Evolutionary conservation across 2,329 filamentous ascomycete species (phyloP), one percentile per base, ranked within the genome.

Genomic region (Fusarium pilosicola): DNA sequence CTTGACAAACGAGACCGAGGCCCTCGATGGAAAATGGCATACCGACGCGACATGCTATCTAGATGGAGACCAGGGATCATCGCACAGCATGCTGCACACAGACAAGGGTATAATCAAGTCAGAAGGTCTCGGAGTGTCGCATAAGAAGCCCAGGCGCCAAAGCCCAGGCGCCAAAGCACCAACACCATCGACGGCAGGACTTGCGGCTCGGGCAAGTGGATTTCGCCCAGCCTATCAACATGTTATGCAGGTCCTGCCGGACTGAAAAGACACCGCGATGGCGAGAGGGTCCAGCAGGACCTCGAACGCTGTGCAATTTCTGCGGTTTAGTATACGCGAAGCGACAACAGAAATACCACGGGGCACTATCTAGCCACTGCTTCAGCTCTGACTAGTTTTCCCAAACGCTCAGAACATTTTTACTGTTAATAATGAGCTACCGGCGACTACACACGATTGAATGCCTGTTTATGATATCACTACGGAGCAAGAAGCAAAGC

Each of bases 131-230:
- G 22, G 7, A 32, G 22, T 14, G 4, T 38, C 18, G 10, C 18
- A 54, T 1, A 36, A 54, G 32, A 38, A 2, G 18, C 3, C 13
- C 18, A 38, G 18, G 2, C 3, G 18, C 4, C 26, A 28, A 20
- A 38, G 49, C 9, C 9, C 18, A 22, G 12, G 5, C 20, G 13
- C 7, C 32, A 52, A 38, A 20, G 10, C 32, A 26, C 14, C n/a
- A 14, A 4, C 6, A 8, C 9, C 18, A 24, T 3, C n/a, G 6
- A 18, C 32, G 18, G 10, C 13, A 36, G 5, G n/a, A 28, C 10
- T 3, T 26, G 9, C 14, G 7, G 5, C 28, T 10, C 3, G 1
- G 11, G 22, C 0, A n/a, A 3, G 11, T 0, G 6, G 24, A 10
- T 15, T 1, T 6, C 2, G 0, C 13, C 3, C 49, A 17, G 13